These are phyloP conservation scores for Agrocybe praecox DNA, from an alignment of 768 basidiomycete genomes.

Conservation along the genomic window DNA sequence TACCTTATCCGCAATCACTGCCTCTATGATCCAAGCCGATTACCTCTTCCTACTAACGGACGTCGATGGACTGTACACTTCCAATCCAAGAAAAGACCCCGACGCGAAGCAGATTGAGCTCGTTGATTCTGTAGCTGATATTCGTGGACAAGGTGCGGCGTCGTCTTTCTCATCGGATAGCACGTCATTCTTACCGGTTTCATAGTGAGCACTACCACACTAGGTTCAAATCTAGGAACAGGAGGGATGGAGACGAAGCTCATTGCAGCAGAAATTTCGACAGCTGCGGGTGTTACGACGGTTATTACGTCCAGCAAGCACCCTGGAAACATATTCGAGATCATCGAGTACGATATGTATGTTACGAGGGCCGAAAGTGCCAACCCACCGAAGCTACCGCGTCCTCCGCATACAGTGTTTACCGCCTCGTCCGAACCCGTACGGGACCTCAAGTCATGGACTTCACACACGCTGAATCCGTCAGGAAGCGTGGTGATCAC, in stretches of 20 bases:
- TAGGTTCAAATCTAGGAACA: conserved; percentile 92
- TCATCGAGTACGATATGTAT: conserved; percentile 75
- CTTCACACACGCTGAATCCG: conserved; percentile 90
- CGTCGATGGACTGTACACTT: conserved; percentile 93
- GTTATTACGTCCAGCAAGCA: conserved; percentile 85
- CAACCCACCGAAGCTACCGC: conserved; percentile 3
- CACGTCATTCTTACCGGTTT: background rate
- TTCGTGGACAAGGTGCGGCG: conserved; percentile 74
- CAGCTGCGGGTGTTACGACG: conserved; percentile 91
- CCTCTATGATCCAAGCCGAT: conserved; percentile 97
- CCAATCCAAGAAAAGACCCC: conserved; percentile 93
- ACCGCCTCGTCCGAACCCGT: conserved; percentile 70
- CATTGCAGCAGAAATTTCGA: conserved; percentile 97
- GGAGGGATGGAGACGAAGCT: conserved; percentile 99
- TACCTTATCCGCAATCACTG: conserved; percentile 95
- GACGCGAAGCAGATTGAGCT: conserved; percentile 77
- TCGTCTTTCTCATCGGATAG: background rate
- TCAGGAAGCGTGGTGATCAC: conserved; percentile 90
- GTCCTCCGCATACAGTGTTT: conserved; percentile 91
- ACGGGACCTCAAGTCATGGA: conserved; percentile 93
- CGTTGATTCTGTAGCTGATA: conserved; percentile 81
- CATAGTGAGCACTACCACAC: conserved; percentile 87
- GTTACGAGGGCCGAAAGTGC: conserved; percentile 34
- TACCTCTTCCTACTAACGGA: conserved; percentile 97
- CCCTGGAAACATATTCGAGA: conserved; percentile 72